Conservation (phyloP, 768 basidiomycete genomes). For the Atractiella rhizophila region DNA sequence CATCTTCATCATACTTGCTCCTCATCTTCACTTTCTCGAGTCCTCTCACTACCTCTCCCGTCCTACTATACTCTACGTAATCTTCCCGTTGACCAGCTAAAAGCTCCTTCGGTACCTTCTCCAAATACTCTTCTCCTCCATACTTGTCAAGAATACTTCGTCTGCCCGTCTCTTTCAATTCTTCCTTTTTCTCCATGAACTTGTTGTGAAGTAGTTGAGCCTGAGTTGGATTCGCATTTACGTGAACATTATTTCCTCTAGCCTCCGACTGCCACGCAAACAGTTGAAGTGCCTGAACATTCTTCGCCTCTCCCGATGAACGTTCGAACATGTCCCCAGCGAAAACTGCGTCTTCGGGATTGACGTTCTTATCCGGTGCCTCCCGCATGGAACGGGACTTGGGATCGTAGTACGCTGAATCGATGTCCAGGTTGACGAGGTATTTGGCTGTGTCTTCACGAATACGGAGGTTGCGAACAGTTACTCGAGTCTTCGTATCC, state of each 20-base stretch:
- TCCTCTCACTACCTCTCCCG: constrained; percentile 75
- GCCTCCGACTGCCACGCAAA: constrained; percentile 94
- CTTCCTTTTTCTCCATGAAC: constrained; percentile 76
- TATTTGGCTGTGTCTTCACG: constrained; percentile 99
- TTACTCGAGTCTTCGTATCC: constrained; percentile 96
- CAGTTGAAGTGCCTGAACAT: constrained; percentile 71
- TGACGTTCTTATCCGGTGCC: constrained; percentile 49
- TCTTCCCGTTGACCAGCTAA: constrained; percentile 88
- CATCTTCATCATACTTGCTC: constrained; percentile 92
- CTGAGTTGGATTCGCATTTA: constrained; percentile 88
- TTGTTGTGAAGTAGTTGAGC: constrained; percentile 75
- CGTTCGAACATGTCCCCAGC: constrained; percentile 93
- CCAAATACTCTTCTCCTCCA: constrained; percentile 77
- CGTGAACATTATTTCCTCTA: constrained; percentile 77
- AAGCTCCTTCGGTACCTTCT: constrained; percentile 69
- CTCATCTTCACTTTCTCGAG: constrained; percentile 59
- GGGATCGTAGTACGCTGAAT: constrained; percentile 94
- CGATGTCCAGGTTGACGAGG: constrained; percentile 79
- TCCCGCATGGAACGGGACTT: constrained; percentile 99
- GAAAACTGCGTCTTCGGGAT: constrained; percentile 70
- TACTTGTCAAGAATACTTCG: constrained; percentile 75
- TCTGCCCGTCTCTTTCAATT: constrained; percentile 63
- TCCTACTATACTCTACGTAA: constrained; percentile 86
- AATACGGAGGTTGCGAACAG: constrained; percentile 90
- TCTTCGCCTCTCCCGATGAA: constrained; percentile 69